Percentiles rank a stretch among this genome's conserved stretches.
phyloP scores from a whole-genome alignment of 2,329 filamentous ascomycete species.

The Alternaria triticimaculans region DNA sequence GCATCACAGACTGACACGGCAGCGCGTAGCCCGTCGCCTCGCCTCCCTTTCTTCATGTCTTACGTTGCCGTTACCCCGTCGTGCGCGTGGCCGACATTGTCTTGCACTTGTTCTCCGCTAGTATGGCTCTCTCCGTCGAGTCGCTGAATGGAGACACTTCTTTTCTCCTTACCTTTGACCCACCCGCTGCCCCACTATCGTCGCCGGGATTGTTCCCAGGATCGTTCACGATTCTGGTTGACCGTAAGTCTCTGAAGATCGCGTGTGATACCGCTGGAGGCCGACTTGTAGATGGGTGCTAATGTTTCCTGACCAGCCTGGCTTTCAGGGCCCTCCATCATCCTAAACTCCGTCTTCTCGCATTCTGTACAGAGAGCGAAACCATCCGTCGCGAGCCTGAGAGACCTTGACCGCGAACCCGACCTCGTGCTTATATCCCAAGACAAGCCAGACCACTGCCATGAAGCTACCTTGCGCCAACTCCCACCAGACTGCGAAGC shows the following conservation, averaged over 20 bases:
- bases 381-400: conserved; percentile 64
- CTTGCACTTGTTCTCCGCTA: conserved; percentile 1
- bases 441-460: conserved; percentile 72
- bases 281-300: conserved; percentile 1
- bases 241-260: conserved; percentile 52
- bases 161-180: conserved; percentile 69
- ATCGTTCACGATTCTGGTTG: conserved; percentile 71
- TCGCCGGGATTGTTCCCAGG: conserved; percentile 50
- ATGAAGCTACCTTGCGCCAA: conserved; percentile 71
- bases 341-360: conserved; percentile 68
- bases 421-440: conserved; percentile 67
- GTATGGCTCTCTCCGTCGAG: conserved; percentile 69
- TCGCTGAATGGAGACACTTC: conserved; percentile 70
- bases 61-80: background rate
- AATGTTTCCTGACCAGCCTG: conserved; percentile 54
- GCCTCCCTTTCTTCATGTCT: conserved; percentile 5
- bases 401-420: conserved; percentile 59
- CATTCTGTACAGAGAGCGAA: conserved; percentile 62
- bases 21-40: background rate
- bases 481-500: conserved; percentile 63
- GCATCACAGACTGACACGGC: conserved; percentile 15
- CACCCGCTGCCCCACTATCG: conserved; percentile 53
- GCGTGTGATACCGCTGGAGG: background rate
- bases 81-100: conserved; percentile 5
- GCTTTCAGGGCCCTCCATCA: conserved; percentile 66